Evolutionary conservation across 345 rosid genomes (phyloP).

Genomic region (Salix suchowensis): DNA sequence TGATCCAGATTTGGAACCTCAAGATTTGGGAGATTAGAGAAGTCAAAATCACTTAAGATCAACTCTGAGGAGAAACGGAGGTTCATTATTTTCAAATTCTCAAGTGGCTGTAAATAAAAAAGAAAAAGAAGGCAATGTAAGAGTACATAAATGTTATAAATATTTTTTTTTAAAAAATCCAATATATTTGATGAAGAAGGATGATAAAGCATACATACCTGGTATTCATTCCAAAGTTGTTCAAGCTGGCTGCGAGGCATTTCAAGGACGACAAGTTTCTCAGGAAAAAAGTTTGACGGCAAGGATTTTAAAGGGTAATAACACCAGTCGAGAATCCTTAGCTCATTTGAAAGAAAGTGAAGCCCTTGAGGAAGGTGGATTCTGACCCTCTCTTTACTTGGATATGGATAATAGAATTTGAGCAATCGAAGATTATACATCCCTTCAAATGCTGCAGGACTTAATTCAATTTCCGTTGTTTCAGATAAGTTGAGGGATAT

Average conservation of each 20-base stretch:
- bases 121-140: neutral
- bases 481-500: neutral
- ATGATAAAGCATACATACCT: neutral
- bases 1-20: no score
- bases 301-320: neutral
- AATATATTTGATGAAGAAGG: neutral
- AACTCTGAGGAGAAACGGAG: neutral
- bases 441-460: neutral
- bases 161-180: accelerated
- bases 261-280: neutral
- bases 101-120: neutral
- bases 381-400: neutral
- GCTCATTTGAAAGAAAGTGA: neutral
- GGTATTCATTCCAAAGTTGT: neutral
- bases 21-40: no score
- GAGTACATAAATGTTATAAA: neutral
- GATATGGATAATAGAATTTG: neutral
- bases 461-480: neutral
- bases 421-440: neutral
- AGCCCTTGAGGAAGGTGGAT: neutral
- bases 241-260: neutral
- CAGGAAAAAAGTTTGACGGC: neutral
- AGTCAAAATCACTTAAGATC: neutral
- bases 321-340: conserved; percentile 8
- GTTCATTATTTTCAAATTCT: neutral